These are phyloP conservation scores for maize (Zea mays) DNA, from an alignment of 176 grass and related monocot genomes.

Conservation along the genomic window Zm-B73-REFERENCE-NAM-5.0 NC_050097.1:242711501-242712000, in stretches of 20 bases:
- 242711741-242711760: not conserved
- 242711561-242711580: not conserved
- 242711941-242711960: constrained; percentile 87
- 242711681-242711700: constrained; percentile 20
- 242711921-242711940: constrained; percentile 78
- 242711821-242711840: constrained; percentile 4
- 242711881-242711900: constrained; percentile 97
- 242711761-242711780: not conserved
- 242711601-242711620: constrained; percentile 10
- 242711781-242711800: constrained; percentile 4
- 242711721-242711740: not conserved
- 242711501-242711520: constrained; percentile 2
- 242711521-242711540: not conserved
- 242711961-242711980: constrained; percentile 79
- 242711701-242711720: not conserved
- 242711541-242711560: constrained; percentile 14
- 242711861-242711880: constrained; percentile 29
- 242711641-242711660: not conserved
- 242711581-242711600: constrained; percentile 12
- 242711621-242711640: constrained; percentile 2
- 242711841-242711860: constrained; percentile 33
- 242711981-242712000: constrained; percentile 80
- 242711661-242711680: not conserved
- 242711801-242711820: constrained; percentile 10
- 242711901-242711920: constrained; percentile 81